Evolutionary conservation across 805 yeast genomes (phyloP), one percentile per base, ranked within the genome.

Genomic region (Saccharomycopsis amapae): DNA sequence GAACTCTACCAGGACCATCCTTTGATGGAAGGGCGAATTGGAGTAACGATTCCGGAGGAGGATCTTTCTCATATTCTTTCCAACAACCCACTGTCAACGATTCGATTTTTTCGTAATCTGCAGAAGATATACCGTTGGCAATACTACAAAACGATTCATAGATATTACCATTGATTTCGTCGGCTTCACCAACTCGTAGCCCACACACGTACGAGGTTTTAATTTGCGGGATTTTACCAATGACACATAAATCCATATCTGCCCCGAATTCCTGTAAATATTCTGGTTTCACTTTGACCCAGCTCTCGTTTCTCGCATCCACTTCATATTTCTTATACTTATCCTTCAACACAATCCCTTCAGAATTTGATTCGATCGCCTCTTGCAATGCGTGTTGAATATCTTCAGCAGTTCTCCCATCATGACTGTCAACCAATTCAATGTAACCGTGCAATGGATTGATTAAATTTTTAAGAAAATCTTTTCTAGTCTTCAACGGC

Each of bases 271-370:
- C 86, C 45, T 79, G 82, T 44, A 88, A 66, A 58, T 88, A 89
- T 54, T 89, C 96, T 0, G 97, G 97, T 60, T 90, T 90, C 2
- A 90, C 75, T 57, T 90, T 90, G 13, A 87, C 67, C 96, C 97
- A 90, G n/a, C 71, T 63, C 15, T 72, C 74, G 36, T 71, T 69
- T 41, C 87, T 65, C 28, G 71, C 73, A n/a, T 78, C 85, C 13
- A 84, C 69, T 2, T 63, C 58, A 59, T 90, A 90, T 13, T 59
- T 63, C 2, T 83, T 70, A 10, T 65, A 60, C 1, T 78, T 73
- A 51, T 78, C 72, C 58, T 90, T 90, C 33, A 90, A 62, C 45
- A 90, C 76, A 6, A 90, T 65, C 0, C 98, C 98, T 61, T 90
- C 98, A 18, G 86, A 74, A 41, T 82, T 72, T 32, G 66, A 66